Base-by-base conservation (phyloP, 768 basidiomycete species). In the Steccherinum ochraceum region DNA sequence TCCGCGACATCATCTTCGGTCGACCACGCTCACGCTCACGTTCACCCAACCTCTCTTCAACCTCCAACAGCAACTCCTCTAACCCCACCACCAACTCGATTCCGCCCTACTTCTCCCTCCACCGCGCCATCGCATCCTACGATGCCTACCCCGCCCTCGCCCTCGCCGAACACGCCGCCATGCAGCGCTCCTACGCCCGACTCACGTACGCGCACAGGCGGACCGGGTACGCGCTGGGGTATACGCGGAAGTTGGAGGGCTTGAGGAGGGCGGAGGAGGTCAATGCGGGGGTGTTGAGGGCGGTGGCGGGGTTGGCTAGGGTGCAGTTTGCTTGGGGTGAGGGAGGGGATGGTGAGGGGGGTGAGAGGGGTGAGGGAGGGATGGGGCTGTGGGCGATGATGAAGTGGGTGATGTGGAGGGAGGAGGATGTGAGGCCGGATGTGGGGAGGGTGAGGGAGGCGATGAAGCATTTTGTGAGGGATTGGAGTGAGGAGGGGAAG, bases 381-480 rank as follows among this genome's bases (percentile, higher is more conserved):
- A 58, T 11, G 40, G 50, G 20, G 43, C 55, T 19, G 50, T 23
- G 25, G 39, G 43, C n/a, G 52, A 16, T 35, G 39, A 27, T 1
- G 53, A 55, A 27, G 40, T 55, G 19, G 45, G 24, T 16, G n/a
- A 39, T 39, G 35, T 11, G 11, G n/a, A 11, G 11, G 35, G 35
- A 11, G 11, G 11, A 39, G 11, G 35, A n/a, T 39, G n/a, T 39
- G 11, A 18, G 56, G 3, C 69, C 68, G 5, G 77, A 80, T 54
- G 59, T 82, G 11, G 72, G 70, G 20, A 71, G 79, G 12, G 78
- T 78, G 3, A 66, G 77, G 11, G 82, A 86, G 62, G 63, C 80
- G 1, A 59, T 88, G 53, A 84, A 83, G 64, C 85, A 86, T 60
- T 82, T 83, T 52, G 72, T 86, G 20, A 72, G 84, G 4, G 84